phyloP scores from a whole-genome alignment of 331 rosid genomes.

The Quercus phellos region DNA sequence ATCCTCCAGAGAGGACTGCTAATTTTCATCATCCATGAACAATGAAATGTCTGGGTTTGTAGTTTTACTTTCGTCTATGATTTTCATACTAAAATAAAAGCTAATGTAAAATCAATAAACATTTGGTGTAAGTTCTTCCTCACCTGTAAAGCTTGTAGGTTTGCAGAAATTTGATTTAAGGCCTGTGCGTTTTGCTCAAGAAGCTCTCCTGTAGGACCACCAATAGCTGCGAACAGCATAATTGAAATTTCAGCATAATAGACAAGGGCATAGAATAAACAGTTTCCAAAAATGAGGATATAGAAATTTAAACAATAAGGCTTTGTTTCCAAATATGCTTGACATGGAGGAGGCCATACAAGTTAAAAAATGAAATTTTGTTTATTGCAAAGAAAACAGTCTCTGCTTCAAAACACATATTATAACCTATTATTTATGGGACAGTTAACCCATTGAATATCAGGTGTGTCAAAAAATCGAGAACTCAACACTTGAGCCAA shows the following conservation, averaged over 20 bases:
- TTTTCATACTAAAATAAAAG: background rate
- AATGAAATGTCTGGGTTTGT: background rate
- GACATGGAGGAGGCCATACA: background rate
- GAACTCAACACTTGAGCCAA: background rate
- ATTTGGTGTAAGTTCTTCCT: conserved; percentile 5
- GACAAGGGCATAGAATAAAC: no score
- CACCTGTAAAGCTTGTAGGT: conserved; percentile 44
- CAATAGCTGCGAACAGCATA: conserved; percentile 40
- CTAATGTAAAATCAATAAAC: background rate
- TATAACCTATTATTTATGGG: background rate
- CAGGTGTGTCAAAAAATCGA: background rate
- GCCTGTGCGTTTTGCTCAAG: conserved; percentile 46
- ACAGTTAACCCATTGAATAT: background rate
- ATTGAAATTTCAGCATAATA: background rate
- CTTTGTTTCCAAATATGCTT: background rate
- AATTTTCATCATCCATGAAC: background rate
- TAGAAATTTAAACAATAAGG: background rate
- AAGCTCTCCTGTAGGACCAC: conserved; percentile 52
- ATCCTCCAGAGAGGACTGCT: background rate
- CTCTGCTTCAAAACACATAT: background rate
- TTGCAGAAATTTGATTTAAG: conserved; percentile 45
- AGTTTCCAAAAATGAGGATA: no score
- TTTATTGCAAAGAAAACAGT: background rate
- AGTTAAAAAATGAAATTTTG: background rate
- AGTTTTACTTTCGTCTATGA: background rate